phyloP scores from a whole-genome alignment of 768 basidiomycete genomes.

The Russula olivacea region DNA sequence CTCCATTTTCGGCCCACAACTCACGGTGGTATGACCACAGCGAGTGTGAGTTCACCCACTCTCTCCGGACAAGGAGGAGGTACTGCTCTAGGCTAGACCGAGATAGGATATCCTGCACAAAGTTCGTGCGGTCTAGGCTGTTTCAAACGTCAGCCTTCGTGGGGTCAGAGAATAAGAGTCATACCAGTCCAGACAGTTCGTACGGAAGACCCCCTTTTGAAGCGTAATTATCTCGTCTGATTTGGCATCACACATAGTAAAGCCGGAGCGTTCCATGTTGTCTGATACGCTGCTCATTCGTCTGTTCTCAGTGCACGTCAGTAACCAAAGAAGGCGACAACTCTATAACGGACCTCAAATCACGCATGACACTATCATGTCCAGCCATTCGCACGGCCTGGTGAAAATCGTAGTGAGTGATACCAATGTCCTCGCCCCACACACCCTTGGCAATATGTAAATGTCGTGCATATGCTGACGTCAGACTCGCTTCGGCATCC shows the following conservation, averaged over 20 bases:
- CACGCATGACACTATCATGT: constrained; percentile 77
- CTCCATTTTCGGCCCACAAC: constrained; percentile 96
- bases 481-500: constrained; percentile 85
- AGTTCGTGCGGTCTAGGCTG: constrained; percentile 95
- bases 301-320: constrained; percentile 34
- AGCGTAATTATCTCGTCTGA: constrained; percentile 72
- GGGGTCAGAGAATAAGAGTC: neutral
- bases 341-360: constrained; percentile 48
- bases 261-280: constrained; percentile 76
- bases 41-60: constrained; percentile 61
- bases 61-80: constrained; percentile 67
- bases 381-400: constrained; percentile 71
- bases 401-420: constrained; percentile 96
- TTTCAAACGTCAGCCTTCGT: neutral
- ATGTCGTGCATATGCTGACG: constrained; percentile 77
- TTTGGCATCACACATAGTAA: constrained; percentile 68
- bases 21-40: constrained; percentile 89
- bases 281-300: constrained; percentile 53
- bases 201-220: constrained; percentile 88
- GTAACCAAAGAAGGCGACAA: neutral
- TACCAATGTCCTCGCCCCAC: constrained; percentile 61
- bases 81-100: constrained; percentile 77
- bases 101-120: constrained; percentile 92
- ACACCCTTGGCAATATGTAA: constrained; percentile 57
- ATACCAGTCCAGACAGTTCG: constrained; percentile 94